These are phyloP conservation scores for Penicillium sp. DNA, from an alignment of 2,329 filamentous ascomycete species.

Conservation along the genomic window DNA sequence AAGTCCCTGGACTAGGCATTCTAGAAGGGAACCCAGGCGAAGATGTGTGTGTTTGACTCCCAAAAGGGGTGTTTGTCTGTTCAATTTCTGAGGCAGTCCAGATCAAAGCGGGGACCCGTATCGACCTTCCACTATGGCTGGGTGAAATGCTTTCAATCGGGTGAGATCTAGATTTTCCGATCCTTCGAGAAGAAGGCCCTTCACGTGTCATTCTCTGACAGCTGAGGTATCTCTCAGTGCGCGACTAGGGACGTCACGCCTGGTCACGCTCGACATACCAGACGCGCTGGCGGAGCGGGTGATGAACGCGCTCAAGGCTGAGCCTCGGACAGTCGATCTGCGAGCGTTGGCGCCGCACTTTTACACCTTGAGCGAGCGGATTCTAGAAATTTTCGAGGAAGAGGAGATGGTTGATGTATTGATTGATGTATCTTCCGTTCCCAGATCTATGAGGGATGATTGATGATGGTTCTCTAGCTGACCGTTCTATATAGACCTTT, in stretches of 20 bases:
- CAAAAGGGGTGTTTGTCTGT: neutral
- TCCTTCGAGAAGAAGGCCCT: neutral
- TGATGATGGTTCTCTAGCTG: neutral
- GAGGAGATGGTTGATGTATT: slow-evolving; percentile 75
- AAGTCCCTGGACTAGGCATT: slow-evolving; percentile 83
- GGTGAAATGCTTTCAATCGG: slow-evolving; percentile 76
- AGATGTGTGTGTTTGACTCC: slow-evolving; percentile 44
- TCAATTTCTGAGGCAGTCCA: slow-evolving; percentile 33
- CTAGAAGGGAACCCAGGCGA: slow-evolving; percentile 78
- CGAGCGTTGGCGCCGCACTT: slow-evolving; percentile 83
- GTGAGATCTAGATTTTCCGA: slow-evolving; percentile 34
- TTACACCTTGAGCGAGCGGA: slow-evolving; percentile 79
- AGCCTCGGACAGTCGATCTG: slow-evolving; percentile 81
- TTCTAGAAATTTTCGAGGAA: slow-evolving; percentile 90
- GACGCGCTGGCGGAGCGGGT: slow-evolving; percentile 75
- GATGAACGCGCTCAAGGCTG: slow-evolving; percentile 85
- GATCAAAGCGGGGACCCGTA: slow-evolving; percentile 77
- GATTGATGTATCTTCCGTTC: slow-evolving; percentile 47
- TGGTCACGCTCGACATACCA: slow-evolving; percentile 81
- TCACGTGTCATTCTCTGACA: neutral
- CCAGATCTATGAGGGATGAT: neutral
- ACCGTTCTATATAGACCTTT: slow-evolving; percentile 62
- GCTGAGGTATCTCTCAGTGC: slow-evolving; percentile 33
- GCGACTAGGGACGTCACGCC: slow-evolving; percentile 53
- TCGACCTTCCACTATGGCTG: slow-evolving; percentile 89